Evolutionary conservation across 73 alveolate species (phyloP).

Genomic region (Paraurostyla sp.): DNA sequence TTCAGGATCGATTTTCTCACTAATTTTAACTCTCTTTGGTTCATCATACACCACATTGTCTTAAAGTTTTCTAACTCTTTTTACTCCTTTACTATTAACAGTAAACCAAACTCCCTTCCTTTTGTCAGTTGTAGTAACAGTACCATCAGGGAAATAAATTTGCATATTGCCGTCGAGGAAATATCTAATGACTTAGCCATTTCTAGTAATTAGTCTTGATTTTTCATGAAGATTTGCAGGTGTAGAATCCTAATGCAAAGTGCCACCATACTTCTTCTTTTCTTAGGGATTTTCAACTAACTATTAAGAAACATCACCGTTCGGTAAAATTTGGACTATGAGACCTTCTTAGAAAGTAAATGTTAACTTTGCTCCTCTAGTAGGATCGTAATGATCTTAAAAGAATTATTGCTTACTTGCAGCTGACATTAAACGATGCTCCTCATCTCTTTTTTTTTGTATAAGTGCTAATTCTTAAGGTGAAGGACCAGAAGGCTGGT

Average conservation of each 20-base stretch:
- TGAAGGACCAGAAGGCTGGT: slow-evolving; percentile 18
- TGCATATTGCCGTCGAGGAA: slow-evolving; percentile 77
- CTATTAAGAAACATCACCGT: slow-evolving; percentile 82
- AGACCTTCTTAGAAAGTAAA: slow-evolving; percentile 88
- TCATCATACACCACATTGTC: slow-evolving; percentile 78
- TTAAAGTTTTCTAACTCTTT: slow-evolving; percentile 78
- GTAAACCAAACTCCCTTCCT: slow-evolving; percentile 76
- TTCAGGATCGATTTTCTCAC: slow-evolving; percentile 84
- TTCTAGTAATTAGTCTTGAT: slow-evolving; percentile 84
- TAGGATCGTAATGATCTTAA: slow-evolving; percentile 47
- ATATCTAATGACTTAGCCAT: slow-evolving; percentile 86
- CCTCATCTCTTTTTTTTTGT: slow-evolving; percentile 18
- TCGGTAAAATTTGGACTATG: slow-evolving; percentile 83
- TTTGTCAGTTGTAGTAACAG: slow-evolving; percentile 67
- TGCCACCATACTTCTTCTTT: slow-evolving; percentile 48
- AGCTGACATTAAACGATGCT: slow-evolving; percentile 32
- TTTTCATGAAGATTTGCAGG: slow-evolving; percentile 73
- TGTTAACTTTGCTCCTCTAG: slow-evolving; percentile 70
- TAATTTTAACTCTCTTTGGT: slow-evolving; percentile 74
- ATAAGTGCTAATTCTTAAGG: slow-evolving; percentile 25
- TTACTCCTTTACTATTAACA: slow-evolving; percentile 86
- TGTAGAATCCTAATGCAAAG: slow-evolving; percentile 41
- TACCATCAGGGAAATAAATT: slow-evolving; percentile 86
- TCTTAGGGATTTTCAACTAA: neutral
- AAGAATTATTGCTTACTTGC: neutral